Percentiles rank a stretch among this genome's conserved stretches.
Conservation (phyloP, 495 filamentous ascomycete genomes). For the Aspergillus steynii region DNA sequence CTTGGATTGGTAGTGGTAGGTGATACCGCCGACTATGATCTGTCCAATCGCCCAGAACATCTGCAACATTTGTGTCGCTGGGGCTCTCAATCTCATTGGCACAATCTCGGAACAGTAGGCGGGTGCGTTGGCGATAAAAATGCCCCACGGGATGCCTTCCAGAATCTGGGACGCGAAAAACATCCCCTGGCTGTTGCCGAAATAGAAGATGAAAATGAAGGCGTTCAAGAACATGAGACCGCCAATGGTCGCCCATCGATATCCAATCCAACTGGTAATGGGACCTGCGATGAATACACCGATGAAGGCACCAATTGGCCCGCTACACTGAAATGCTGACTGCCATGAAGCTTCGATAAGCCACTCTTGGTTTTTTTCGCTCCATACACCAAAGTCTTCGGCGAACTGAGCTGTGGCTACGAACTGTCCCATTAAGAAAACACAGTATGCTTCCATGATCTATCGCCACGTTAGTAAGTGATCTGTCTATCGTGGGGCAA, state of each 20-base stretch:
- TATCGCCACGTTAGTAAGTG: slow-evolving; percentile 29
- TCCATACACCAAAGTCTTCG: slow-evolving; percentile 36
- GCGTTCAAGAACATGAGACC: slow-evolving; percentile 59
- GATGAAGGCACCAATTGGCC: slow-evolving; percentile 61
- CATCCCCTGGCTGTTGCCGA: slow-evolving; percentile 32
- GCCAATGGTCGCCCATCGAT: slow-evolving; percentile 63
- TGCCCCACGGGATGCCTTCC: slow-evolving; percentile 72
- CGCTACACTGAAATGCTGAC: slow-evolving; percentile 43
- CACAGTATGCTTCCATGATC: slow-evolving; percentile 47
- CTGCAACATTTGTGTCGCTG: slow-evolving; percentile 69
- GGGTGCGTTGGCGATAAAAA: slow-evolving; percentile 71
- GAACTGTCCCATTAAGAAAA: slow-evolving; percentile 46
- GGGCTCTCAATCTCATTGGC: slow-evolving; percentile 62
- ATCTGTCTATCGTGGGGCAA: slow-evolving; percentile 17
- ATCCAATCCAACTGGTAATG: slow-evolving; percentile 65
- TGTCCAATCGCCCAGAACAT: slow-evolving; percentile 73
- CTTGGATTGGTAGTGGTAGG: slow-evolving; percentile 54
- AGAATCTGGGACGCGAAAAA: slow-evolving; percentile 38
- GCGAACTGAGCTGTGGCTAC: slow-evolving; percentile 40
- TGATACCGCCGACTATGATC: slow-evolving; percentile 65
- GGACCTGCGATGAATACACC: slow-evolving; percentile 68
- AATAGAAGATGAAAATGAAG: slow-evolving; percentile 70
- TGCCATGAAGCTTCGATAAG: slow-evolving; percentile 33
- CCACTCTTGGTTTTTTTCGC: slow-evolving; percentile 24
- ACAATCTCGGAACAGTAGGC: slow-evolving; percentile 73